Conservation (phyloP, 768 basidiomycete genomes). For the Cystofilobasidium ferigula region DNA sequence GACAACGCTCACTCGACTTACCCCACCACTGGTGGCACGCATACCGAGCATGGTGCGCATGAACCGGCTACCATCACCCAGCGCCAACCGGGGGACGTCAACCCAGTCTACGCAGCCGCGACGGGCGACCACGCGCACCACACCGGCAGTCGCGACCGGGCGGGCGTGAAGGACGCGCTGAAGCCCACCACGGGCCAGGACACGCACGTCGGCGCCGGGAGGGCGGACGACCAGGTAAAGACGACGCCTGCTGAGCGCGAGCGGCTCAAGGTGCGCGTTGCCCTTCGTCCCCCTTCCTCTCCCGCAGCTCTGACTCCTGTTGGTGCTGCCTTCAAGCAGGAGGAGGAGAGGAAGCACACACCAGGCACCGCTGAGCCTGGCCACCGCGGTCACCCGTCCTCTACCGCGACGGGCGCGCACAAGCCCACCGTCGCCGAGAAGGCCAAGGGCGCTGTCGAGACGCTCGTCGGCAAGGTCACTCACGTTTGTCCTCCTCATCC, state of each 20-base stretch:
- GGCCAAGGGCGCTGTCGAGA: slow-evolving; percentile 9
- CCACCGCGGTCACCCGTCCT: too few relatives aligned
- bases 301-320: too few relatives aligned
- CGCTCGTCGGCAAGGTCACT: not conserved
- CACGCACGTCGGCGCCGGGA: not conserved
- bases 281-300: not conserved
- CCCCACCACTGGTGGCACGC: too few relatives aligned
- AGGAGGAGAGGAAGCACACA: not conserved
- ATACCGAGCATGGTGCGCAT: too few relatives aligned
- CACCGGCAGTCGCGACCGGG: too few relatives aligned
- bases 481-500: not conserved
- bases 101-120: too few relatives aligned
- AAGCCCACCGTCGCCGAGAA: slow-evolving; percentile 2
- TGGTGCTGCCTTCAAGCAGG: too few relatives aligned
- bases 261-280: not conserved
- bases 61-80: too few relatives aligned
- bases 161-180: not conserved
- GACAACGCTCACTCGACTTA: too few relatives aligned
- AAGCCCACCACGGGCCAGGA: not conserved
- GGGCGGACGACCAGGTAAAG: not conserved
- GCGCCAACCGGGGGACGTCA: too few relatives aligned
- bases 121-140: too few relatives aligned
- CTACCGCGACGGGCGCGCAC: not conserved
- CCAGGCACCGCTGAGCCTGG: not conserved
- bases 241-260: not conserved